A percentile compares a stretch with the other conserved stretches of the same genome.
Evolutionary conservation across 2,329 filamentous ascomycete species (phyloP).

Genomic region (Verticillium nonalfalfae): DNA sequence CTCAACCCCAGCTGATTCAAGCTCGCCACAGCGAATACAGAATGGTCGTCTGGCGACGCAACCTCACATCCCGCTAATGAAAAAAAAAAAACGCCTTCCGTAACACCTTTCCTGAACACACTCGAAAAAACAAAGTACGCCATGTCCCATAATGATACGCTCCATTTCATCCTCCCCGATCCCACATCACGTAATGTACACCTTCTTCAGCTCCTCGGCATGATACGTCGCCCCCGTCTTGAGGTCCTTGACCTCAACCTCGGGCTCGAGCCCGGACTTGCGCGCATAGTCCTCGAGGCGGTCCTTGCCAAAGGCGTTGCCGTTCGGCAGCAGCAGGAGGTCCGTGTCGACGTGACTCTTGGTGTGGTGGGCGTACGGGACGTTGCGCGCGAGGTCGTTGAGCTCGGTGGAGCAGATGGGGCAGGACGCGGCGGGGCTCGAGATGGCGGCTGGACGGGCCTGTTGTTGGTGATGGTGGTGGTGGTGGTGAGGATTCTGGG

Average conservation of each 20-base stretch:
- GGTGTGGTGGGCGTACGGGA: constrained; percentile 92
- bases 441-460: neutral
- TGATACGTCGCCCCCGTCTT: constrained; percentile 65
- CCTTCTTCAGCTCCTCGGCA: constrained; percentile 66
- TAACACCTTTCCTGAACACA: no score
- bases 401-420: constrained; percentile 95
- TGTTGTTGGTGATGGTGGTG: neutral
- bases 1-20: no score
- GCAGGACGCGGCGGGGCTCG: constrained; percentile 37
- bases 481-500: neutral
- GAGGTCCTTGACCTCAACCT: constrained; percentile 65
- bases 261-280: constrained; percentile 65
- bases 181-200: constrained; percentile 70
- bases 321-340: constrained; percentile 80
- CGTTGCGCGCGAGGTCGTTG: constrained; percentile 79
- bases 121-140: no score
- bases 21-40: neutral
- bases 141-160: no score
- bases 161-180: neutral
- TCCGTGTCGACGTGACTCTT: constrained; percentile 90
- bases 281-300: constrained; percentile 69
- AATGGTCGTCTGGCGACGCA: no score
- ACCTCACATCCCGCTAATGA: neutral
- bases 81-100: neutral
- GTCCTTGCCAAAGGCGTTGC: constrained; percentile 73